A percentile compares a stretch with the other conserved stretches of the same genome.
Evolutionary conservation across 2,329 filamentous ascomycete genomes (phyloP).

Genomic region (Fusarium beomiforme): DNA sequence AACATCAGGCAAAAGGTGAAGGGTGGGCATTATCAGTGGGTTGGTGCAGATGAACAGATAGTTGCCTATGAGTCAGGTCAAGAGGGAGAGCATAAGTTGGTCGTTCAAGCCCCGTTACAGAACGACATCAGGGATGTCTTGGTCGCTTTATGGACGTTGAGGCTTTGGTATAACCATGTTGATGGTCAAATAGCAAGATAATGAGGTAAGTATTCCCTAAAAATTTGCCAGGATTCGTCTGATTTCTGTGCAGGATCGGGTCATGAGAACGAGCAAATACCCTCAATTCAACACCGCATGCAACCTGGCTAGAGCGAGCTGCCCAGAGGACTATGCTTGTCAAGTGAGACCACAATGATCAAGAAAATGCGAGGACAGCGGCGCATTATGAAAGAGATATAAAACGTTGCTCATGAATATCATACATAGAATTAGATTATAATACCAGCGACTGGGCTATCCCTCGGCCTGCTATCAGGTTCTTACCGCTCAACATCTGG

Average conservation of each 20-base stretch:
- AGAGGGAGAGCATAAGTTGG: neutral
- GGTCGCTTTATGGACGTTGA: slow-evolving; percentile 21
- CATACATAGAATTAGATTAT: neutral
- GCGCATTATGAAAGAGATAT: neutral
- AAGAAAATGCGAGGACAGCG: accelerated
- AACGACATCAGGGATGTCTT: neutral
- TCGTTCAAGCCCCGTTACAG: neutral
- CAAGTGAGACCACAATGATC: neutral
- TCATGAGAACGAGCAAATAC: neutral
- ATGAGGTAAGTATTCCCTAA: neutral
- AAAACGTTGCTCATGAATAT: neutral
- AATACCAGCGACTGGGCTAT: neutral
- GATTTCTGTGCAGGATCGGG: neutral
- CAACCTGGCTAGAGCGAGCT: neutral
- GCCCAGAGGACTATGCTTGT: neutral
- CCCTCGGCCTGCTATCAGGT: neutral
- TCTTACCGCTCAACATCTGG: slow-evolving; percentile 6
- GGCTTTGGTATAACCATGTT: slow-evolving; percentile 18
- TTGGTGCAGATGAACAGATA: neutral
- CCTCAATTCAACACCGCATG: accelerated
- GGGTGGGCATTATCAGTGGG: slow-evolving; percentile 22
- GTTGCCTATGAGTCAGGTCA: neutral
- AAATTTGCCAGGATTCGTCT: neutral
- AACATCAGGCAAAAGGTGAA: slow-evolving; percentile 10
- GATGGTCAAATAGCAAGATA: neutral